Evolutionary conservation across 768 basidiomycete genomes (phyloP), one percentile per base, ranked within the genome.

Genomic region (Auricularia sp.): DNA sequence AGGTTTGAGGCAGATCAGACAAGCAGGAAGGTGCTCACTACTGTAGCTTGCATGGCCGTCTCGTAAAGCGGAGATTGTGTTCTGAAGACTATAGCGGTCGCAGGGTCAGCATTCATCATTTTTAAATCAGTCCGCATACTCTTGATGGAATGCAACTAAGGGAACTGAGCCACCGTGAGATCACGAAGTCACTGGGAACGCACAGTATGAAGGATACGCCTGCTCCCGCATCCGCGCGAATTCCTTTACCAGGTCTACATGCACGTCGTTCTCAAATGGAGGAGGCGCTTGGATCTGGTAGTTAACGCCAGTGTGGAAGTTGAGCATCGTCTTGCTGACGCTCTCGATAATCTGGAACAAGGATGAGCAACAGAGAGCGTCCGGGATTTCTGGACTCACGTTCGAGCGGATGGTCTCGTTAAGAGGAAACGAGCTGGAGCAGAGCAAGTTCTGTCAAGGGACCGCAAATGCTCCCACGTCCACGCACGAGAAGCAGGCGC

Each of bases 251-350:
- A 86, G 68, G 68, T 87, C 80, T 68, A 84, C 83, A 64, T 85
- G 83, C 6, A 86, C 83, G 64, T 84, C 83, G 2, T 74, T 66
- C 11, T 77, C 70, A 68, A 83, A 86, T 4, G 84, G 84, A 21
- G 72, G 69, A 0, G 84, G 83, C 1, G 84, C 84, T 62, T 76
- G 74, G 56, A 82, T 77, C 71, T 85, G 80, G 65, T 85, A 86
- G 73, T 84, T 85, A 29, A 81, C 78, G 2, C 84, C 85, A 0
- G 84, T 83, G 68, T 86, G 85, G 69, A 87, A 85, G 14, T 81
- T 78, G 8, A 85, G 70, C 4, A 33, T 33, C 0, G 82, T 82
- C 70, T 82, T 84, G 68, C 77, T 84, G 54, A 84, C 74, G 10
- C 83, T 82, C 65, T 86, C 81, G 42, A 86, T 75, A 60, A 82